Conservation (phyloP, 768 basidiomycete species). For the Scleroderma bovista region DNA sequence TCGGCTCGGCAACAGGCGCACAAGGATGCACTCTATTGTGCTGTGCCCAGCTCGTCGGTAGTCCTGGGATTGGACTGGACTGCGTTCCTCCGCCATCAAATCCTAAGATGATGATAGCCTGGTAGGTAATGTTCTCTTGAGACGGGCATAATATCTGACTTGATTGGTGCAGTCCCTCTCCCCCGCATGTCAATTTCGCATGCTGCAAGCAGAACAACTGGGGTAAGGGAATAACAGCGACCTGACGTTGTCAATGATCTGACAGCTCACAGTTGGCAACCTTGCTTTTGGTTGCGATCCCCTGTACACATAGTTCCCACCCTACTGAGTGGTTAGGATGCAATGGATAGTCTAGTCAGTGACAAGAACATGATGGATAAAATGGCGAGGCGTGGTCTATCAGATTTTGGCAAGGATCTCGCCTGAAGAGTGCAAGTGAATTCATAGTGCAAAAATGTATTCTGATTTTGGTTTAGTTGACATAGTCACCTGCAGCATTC, state of each 20-base stretch:
- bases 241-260: neutral
- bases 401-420: too few relatives aligned
- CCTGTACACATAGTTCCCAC: too few relatives aligned
- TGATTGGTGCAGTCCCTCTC: neutral
- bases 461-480: neutral
- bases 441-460: too few relatives aligned
- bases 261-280: neutral
- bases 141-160: neutral
- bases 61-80: neutral
- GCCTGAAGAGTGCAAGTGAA: too few relatives aligned
- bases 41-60: too few relatives aligned
- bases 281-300: conserved; percentile 3
- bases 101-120: too few relatives aligned
- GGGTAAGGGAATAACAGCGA: conserved; percentile 1
- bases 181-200: neutral
- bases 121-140: neutral
- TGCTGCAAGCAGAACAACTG: conserved; percentile 4
- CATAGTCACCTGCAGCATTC: neutral
- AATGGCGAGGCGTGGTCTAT: too few relatives aligned
- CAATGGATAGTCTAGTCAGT: too few relatives aligned
- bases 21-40: too few relatives aligned
- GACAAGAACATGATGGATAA: too few relatives aligned
- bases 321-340: too few relatives aligned
- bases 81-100: conserved; percentile 2
- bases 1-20: too few relatives aligned